These are phyloP conservation scores for Blastobotrys chiropterorum DNA, from an alignment of 805 yeast genomes.

Conservation along the genomic window DNA sequence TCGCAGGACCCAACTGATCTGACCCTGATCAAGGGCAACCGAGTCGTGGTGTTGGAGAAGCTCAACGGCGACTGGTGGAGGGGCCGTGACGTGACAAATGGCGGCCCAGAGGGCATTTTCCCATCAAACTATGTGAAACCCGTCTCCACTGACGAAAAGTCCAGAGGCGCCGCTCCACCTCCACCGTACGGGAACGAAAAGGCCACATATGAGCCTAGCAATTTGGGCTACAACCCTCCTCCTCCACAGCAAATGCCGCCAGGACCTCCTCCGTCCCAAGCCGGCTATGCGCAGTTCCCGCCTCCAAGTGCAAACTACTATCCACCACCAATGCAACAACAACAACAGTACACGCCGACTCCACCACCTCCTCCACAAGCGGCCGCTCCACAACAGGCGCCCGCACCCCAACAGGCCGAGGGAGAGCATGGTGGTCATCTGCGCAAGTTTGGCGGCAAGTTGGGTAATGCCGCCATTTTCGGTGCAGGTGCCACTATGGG, in stretches of 20 bases:
- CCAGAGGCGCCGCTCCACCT: conserved; percentile 8
- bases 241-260: conserved; percentile 21
- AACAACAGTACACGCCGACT: conserved; percentile 15
- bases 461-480: conserved; percentile 89
- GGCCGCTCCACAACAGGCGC: conserved; percentile 20
- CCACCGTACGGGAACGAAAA: conserved; percentile 10
- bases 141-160: conserved; percentile 8
- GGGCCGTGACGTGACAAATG: conserved; percentile 46
- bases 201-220: conserved; percentile 12
- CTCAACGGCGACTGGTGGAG: conserved; percentile 88
- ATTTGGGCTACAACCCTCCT: conserved; percentile 11
- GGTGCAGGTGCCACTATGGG: conserved; percentile 98
- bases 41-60: conserved; percentile 62
- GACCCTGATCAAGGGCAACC: conserved; percentile 57
- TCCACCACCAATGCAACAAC: conserved; percentile 27
- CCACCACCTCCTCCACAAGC: conserved; percentile 11
- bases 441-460: conserved; percentile 66
- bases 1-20: conserved; percentile 77
- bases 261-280: conserved; percentile 11
- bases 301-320: conserved; percentile 47
- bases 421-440: conserved; percentile 9
- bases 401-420: conserved; percentile 14
- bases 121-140: conserved; percentile 76
- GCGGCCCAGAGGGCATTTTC: conserved; percentile 68
- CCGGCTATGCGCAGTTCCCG: conserved; percentile 31